Conservation (phyloP, 2,329 filamentous ascomycete species). For the Monilinia fructicola region DNA sequence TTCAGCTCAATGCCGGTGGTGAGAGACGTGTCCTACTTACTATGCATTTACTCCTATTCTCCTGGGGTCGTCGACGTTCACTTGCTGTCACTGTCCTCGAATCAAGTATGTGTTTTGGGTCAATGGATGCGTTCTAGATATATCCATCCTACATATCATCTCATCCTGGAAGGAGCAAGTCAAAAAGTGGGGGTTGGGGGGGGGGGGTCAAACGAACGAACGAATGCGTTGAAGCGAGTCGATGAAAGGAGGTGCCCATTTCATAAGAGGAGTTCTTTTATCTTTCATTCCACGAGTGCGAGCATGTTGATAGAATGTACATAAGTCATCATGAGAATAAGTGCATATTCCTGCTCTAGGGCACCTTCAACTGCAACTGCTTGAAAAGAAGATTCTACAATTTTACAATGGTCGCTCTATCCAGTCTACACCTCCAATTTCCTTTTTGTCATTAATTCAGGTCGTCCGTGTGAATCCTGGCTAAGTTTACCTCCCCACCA, state of each 20-base stretch:
- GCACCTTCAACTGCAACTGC: constrained; percentile 29
- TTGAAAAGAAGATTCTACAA: constrained; percentile 27
- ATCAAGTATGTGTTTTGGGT: too few relatives aligned
- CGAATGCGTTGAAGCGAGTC: background rate
- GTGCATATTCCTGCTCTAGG: constrained; percentile 17
- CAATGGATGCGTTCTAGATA: too few relatives aligned
- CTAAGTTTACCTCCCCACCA: constrained; percentile 27
- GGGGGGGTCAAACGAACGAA: background rate
- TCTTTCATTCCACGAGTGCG: background rate
- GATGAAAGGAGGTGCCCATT: background rate
- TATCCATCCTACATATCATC: too few relatives aligned
- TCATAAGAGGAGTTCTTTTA: background rate
- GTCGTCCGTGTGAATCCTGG: background rate
- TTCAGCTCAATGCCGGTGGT: too few relatives aligned
- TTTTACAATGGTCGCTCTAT: constrained; percentile 40
- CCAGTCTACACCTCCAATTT: constrained; percentile 33
- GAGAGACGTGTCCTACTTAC: too few relatives aligned
- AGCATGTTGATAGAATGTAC: background rate
- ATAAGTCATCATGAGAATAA: constrained; percentile 2
- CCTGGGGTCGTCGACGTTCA: too few relatives aligned
- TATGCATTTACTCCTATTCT: too few relatives aligned
- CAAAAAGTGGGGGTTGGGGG: too few relatives aligned
- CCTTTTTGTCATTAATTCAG: constrained; percentile 17
- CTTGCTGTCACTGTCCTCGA: too few relatives aligned
- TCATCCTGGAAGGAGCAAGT: too few relatives aligned